phyloP scores from a whole-genome alignment of 164 flowering plant species.

The Macadamia integrifolia region DNA sequence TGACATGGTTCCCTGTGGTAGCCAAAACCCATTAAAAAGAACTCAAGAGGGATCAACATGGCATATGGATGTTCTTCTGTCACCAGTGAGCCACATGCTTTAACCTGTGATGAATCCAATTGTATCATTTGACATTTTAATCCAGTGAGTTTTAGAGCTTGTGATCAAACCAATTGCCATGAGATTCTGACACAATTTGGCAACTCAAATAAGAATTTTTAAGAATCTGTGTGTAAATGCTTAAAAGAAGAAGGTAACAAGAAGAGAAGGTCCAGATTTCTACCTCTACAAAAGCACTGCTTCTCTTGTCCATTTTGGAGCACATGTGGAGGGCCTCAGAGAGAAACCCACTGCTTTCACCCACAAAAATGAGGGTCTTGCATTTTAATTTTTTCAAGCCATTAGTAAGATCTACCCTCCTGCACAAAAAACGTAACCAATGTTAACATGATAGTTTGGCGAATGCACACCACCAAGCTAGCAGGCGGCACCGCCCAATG shows the following conservation, averaged over 20 bases:
- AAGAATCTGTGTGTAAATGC: too few species aligned
- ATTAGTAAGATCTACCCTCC: constrained; percentile 66
- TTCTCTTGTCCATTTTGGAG: constrained; percentile 51
- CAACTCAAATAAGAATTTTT: too few species aligned
- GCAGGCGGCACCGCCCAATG: too few species aligned
- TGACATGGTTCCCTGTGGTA: constrained; percentile 38
- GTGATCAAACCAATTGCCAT: too few species aligned
- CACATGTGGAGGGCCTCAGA: constrained; percentile 70
- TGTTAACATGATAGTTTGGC: too few species aligned
- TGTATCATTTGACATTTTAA: too few species aligned
- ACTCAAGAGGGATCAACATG: constrained; percentile 78
- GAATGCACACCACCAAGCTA: too few species aligned
- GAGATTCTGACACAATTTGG: too few species aligned
- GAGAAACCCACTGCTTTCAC: constrained; percentile 71
- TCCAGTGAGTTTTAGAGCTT: too few species aligned
- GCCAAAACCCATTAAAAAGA: constrained; percentile 72
- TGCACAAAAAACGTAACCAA: constrained; percentile 17
- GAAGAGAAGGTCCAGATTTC: neutral
- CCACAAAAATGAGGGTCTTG: constrained; percentile 72
- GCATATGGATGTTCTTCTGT: constrained; percentile 95
- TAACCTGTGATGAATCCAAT: constrained; percentile 41
- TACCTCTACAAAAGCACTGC: constrained; percentile 79
- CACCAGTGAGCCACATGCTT: constrained; percentile 79
- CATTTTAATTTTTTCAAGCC: constrained; percentile 58
- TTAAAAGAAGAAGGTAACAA: too few species aligned